Conservation (phyloP, 495 filamentous ascomycete genomes). For the Podospora fimiseda region DNA sequence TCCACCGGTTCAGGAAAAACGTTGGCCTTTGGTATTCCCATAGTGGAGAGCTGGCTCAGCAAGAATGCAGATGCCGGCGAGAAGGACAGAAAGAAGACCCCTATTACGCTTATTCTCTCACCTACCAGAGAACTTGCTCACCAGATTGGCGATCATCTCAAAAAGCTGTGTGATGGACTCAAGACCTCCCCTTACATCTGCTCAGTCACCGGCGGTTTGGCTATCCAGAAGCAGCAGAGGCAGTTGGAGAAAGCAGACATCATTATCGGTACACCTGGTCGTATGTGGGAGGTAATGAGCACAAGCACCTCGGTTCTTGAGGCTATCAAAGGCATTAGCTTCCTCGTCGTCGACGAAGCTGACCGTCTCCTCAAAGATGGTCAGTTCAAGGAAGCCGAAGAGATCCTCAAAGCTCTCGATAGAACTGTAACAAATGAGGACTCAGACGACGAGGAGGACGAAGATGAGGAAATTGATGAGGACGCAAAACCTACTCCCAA, state of each 20-base stretch:
- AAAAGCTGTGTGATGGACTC: conserved; percentile 57
- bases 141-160: conserved; percentile 78
- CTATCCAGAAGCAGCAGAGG: conserved; percentile 86
- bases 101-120: conserved; percentile 82
- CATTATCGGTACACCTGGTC: conserved; percentile 83
- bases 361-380: conserved; percentile 89
- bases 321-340: conserved; percentile 64
- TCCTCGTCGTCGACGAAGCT: conserved; percentile 89
- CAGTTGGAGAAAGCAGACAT: conserved; percentile 73
- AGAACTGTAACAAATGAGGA: conserved; percentile 26
- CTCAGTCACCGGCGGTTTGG: conserved; percentile 83
- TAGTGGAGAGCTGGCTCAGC: conserved; percentile 59
- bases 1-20: conserved; percentile 82
- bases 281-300: conserved; percentile 90
- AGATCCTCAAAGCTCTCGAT: conserved; percentile 74
- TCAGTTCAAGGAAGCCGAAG: conserved; percentile 86
- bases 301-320: conserved; percentile 44
- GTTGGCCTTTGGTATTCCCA: conserved; percentile 73
- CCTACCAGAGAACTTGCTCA: conserved; percentile 92
- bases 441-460: conserved; percentile 26
- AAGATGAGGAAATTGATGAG: conserved; percentile 23
- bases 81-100: conserved; percentile 37
- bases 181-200: conserved; percentile 60
- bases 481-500: conserved; percentile 21
- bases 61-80: conserved; percentile 29